These are phyloP conservation scores for Camillea tinctor DNA, from an alignment of 2,329 filamentous ascomycete species.

Conservation along the genomic window DNA sequence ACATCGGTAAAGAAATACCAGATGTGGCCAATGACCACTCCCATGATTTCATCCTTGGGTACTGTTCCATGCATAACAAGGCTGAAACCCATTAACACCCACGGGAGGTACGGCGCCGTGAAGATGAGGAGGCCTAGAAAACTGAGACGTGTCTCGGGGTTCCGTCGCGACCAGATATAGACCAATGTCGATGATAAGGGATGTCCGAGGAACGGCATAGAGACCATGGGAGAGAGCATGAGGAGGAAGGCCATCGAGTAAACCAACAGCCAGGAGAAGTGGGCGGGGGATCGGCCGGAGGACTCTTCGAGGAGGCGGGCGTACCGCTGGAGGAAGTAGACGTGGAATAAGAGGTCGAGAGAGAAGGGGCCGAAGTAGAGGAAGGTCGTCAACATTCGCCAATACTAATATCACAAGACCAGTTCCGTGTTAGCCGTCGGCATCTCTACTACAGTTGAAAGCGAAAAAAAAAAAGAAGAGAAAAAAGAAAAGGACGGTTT, in stretches of 20 bases:
- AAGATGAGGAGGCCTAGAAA: conserved; percentile 89
- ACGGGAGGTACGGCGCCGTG: conserved; percentile 89
- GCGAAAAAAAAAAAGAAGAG: not conserved
- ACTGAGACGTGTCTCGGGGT: conserved; percentile 86
- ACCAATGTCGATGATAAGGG: conserved; percentile 90
- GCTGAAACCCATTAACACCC: conserved; percentile 92
- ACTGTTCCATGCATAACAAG: conserved; percentile 85
- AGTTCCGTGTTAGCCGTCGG: conserved; percentile 8
- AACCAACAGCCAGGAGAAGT: conserved; percentile 91
- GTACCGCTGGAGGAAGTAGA: conserved; percentile 97
- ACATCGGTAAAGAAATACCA: conserved; percentile 99
- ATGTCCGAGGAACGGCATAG: conserved; percentile 91
- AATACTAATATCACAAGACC: conserved; percentile 70
- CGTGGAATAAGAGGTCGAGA: conserved; percentile 92
- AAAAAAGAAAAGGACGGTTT: not conserved
- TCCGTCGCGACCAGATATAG: conserved; percentile 96
- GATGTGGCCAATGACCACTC: conserved; percentile 89
- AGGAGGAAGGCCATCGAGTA: conserved; percentile 82
- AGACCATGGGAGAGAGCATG: conserved; percentile 78
- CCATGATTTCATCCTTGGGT: conserved; percentile 94
- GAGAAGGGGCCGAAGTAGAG: conserved; percentile 95
- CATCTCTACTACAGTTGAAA: not conserved
- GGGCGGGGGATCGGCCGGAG: conserved; percentile 84
- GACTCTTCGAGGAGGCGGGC: conserved; percentile 93
- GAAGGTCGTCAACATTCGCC: conserved; percentile 94